Conservation (phyloP, 495 filamentous ascomycete species). For the Acidomyces sp. region DNA sequence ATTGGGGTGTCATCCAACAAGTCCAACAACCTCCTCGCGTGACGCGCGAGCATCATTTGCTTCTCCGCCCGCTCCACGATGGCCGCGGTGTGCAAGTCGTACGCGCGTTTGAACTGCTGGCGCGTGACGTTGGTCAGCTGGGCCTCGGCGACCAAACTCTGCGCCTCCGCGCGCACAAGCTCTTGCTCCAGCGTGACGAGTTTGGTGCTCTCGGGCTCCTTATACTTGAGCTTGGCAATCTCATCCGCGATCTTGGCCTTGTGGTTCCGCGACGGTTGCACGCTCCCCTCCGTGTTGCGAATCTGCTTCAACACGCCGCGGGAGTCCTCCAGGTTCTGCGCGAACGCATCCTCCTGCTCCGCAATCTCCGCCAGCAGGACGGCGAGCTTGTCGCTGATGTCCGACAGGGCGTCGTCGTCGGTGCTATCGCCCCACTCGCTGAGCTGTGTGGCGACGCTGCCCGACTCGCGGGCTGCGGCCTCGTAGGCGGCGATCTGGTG, state of each 20-base stretch:
- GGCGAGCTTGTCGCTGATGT: conserved; percentile 86
- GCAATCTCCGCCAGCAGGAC: conserved; percentile 84
- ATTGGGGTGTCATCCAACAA: conserved; percentile 86
- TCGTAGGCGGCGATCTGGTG: conserved; percentile 71
- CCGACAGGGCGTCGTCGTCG: conserved; percentile 68
- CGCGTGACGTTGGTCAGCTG: conserved; percentile 91
- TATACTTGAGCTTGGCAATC: conserved; percentile 75
- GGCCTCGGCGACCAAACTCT: conserved; percentile 89
- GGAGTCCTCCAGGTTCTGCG: conserved; percentile 72
- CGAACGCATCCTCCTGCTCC: conserved; percentile 80
- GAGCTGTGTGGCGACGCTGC: conserved; percentile 76
- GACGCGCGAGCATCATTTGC: conserved; percentile 80
- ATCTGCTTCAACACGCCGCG: conserved; percentile 73
- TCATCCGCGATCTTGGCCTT: conserved; percentile 78
- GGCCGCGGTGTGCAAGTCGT: conserved; percentile 70
- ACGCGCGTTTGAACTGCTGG: conserved; percentile 87
- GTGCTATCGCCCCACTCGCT: conserved; percentile 93
- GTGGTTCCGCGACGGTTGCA: conserved; percentile 81
- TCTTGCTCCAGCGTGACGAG: conserved; percentile 84
- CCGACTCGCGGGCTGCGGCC: conserved; percentile 63
- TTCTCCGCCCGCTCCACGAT: conserved; percentile 93
- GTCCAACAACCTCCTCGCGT: conserved; percentile 71
- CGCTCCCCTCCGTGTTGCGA: conserved; percentile 77
- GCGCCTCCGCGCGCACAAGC: conserved; percentile 85
- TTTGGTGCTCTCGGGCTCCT: conserved; percentile 66